These are phyloP conservation scores for Kodamaea sp. DNA, from an alignment of 1,139 yeast genomes.

Conservation along the genomic window DNA sequence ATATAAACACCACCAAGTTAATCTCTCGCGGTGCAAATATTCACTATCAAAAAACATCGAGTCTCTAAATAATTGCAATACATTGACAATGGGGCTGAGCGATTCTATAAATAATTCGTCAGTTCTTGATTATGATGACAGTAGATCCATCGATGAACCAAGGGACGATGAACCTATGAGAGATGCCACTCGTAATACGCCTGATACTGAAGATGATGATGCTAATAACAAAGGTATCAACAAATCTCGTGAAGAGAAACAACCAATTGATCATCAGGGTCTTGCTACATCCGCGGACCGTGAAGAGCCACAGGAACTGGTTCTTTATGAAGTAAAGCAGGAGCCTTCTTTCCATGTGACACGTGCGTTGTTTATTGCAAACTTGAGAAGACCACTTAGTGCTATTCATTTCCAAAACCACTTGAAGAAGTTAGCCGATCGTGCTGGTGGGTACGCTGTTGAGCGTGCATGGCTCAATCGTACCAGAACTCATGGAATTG, in stretches of 20 bases:
- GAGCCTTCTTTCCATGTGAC: constrained; percentile 34
- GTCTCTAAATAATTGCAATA: no score
- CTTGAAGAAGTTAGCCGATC: constrained; percentile 25
- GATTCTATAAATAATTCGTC: constrained; percentile 17
- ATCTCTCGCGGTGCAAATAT: no score
- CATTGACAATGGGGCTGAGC: neutral
- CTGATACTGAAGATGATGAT: neutral
- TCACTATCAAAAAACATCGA: no score
- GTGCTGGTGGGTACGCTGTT: constrained; percentile 24
- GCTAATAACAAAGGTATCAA: neutral
- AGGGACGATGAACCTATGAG: neutral
- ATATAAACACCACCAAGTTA: neutral
- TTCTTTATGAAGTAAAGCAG: constrained; percentile 29
- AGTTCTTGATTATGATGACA: constrained; percentile 12
- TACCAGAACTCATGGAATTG: constrained; percentile 40
- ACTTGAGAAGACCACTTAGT: constrained; percentile 37
- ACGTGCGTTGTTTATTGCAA: constrained; percentile 43
- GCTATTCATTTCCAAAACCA: constrained; percentile 35
- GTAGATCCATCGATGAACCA: constrained; percentile 1
- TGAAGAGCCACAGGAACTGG: constrained; percentile 27
- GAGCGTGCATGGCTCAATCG: constrained; percentile 47
- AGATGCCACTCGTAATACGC: neutral
- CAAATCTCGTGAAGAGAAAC: constrained; percentile 6
- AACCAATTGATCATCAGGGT: constrained; percentile 25
- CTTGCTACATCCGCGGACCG: constrained; percentile 17